A percentile compares a stretch with the other conserved stretches of the same genome.
These are phyloP conservation scores for Ogataea polymorpha DNA, from an alignment of 805 yeast genomes.

Conservation along the genomic window DNA sequence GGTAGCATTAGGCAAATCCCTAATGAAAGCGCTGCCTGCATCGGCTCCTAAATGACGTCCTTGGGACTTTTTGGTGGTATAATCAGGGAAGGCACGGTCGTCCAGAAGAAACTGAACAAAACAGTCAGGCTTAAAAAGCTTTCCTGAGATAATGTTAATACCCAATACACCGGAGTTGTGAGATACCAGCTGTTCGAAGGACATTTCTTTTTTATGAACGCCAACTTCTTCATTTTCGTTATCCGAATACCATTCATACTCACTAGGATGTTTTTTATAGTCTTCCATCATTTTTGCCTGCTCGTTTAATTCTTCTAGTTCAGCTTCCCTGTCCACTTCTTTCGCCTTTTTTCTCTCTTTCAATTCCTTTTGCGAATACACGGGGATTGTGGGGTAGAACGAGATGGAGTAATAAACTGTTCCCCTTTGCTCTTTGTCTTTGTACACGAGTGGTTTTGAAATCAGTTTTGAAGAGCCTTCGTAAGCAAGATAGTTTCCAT, in stretches of 20 bases:
- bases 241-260: slow-evolving; percentile 60
- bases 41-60: slow-evolving; percentile 44
- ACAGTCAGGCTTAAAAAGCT: slow-evolving; percentile 44
- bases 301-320: slow-evolving; percentile 41
- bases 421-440: slow-evolving; percentile 49
- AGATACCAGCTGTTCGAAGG: slow-evolving; percentile 50
- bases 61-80: slow-evolving; percentile 46
- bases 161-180: slow-evolving; percentile 63
- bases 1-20: slow-evolving; percentile 66
- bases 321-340: slow-evolving; percentile 36
- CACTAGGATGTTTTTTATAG: slow-evolving; percentile 54
- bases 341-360: slow-evolving; percentile 41
- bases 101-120: slow-evolving; percentile 62
- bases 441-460: slow-evolving; percentile 30
- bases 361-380: slow-evolving; percentile 56
- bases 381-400: slow-evolving; percentile 64
- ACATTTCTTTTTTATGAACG: slow-evolving; percentile 40
- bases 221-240: slow-evolving; percentile 33
- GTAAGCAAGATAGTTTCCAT: slow-evolving; percentile 46
- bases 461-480: slow-evolving; percentile 49
- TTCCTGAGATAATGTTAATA: slow-evolving; percentile 51
- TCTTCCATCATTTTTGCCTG: slow-evolving; percentile 49
- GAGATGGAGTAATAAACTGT: slow-evolving; percentile 46
- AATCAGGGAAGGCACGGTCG: slow-evolving; percentile 59
- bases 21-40: slow-evolving; percentile 58